Base-by-base conservation (phyloP, 2,329 filamentous ascomycete genomes). In the Penicillium sp. region DNA sequence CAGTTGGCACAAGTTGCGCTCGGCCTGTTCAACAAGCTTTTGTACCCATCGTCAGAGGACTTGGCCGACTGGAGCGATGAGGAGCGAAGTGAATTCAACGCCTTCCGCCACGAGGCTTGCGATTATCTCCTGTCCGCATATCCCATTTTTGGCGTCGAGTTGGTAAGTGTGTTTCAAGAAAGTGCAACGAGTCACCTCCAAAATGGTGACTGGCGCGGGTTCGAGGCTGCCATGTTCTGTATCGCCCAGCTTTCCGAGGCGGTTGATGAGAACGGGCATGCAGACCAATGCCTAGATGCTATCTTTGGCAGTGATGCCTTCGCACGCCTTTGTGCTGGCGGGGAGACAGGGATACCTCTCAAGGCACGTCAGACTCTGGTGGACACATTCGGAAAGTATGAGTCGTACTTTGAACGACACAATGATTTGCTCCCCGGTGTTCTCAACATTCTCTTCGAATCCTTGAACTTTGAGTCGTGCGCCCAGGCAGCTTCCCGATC, bases 71-170 rank as follows among this genome's bases (percentile, higher is more conserved):
- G 79, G 80, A 73, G 74, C 50, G 75, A 77, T 35, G 79, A 82
- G 54, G 79, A 82, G 30, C 70, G 78, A 33, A 73, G 71, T 58
- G 76, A 79, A 58, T 82, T 82, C 59, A 73, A 73, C 51, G 71
- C 75, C 19, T 82, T 81, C 60, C 78, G 80, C 19, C 76, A 77
- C 30, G 79, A 82, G 49, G 79, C 77, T n/a, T 76, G 76, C 53
- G 80, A 82, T 62, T 82, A 80, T 56, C 70, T 82, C 12, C 73
- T 80, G 15, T 76, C 79, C 7, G 75, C 76, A 1, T 81, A 80
- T 65, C 76, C 78, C 0, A 74, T 81, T 26, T 64, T 82, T 12
- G 80, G 80, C 0, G 72, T 78, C 26, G 76, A 77, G 5, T 63
- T 82, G 35, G 73, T 81, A 24, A 73, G 76, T 40, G 75, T 80